These are phyloP conservation scores for Papiliotrema laurentii DNA, from an alignment of 1,284 basidiomycete species.

Conservation along the genomic window DNA sequence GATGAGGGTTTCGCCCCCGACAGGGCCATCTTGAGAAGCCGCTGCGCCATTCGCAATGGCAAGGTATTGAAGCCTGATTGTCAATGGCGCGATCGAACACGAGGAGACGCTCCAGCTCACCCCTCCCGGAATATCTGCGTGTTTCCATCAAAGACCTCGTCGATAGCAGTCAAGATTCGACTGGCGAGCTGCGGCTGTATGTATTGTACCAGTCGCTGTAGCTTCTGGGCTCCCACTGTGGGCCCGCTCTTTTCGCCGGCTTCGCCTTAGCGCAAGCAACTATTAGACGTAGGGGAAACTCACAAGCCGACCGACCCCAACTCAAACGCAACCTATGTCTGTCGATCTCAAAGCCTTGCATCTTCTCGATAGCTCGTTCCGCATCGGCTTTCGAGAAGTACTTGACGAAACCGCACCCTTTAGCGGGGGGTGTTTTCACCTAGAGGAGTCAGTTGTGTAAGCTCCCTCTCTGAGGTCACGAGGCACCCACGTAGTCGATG, in stretches of 20 bases:
- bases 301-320: too few species aligned
- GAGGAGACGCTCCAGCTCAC: too few species aligned
- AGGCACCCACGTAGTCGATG: conserved; percentile 71
- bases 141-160: background rate
- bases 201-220: background rate
- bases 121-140: background rate
- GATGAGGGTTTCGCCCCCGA: too few species aligned
- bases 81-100: too few species aligned
- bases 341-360: conserved; percentile 92
- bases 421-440: conserved; percentile 93
- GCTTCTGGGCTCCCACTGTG: background rate
- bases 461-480: conserved; percentile 2
- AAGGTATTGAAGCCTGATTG: background rate
- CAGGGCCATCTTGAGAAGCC: too few species aligned
- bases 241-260: too few species aligned
- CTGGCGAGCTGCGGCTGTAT: background rate
- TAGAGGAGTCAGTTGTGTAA: conserved; percentile 31
- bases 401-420: conserved; percentile 94
- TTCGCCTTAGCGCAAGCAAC: too few species aligned
- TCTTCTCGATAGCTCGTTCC: conserved; percentile 85
- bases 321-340: conserved; percentile 84
- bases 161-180: background rate
- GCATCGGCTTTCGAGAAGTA: conserved; percentile 75
- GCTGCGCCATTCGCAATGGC: background rate
- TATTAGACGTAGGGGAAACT: too few species aligned